Percentiles rank a stretch among this genome's conserved stretches.
Conservation (phyloP, 768 basidiomycete genomes). For the Kwoniella botswanensis region DNA sequence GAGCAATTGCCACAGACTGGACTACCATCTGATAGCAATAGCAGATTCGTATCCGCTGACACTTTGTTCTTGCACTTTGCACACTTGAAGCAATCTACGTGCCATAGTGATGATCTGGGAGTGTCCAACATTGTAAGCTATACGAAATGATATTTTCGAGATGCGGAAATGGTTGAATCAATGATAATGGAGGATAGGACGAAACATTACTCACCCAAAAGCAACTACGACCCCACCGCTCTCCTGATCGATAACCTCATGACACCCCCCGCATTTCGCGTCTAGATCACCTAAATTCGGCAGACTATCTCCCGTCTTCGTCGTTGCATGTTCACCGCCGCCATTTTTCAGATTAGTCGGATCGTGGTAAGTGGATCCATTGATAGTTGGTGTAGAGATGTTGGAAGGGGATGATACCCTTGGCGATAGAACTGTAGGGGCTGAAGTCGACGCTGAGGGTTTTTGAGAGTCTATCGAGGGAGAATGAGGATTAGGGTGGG, state of each 20-base stretch:
- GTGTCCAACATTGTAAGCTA: neutral
- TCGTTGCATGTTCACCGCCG: constrained; percentile 2
- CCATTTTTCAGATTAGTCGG: constrained; percentile 1
- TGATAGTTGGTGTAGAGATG: constrained; percentile 5
- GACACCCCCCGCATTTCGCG: constrained; percentile 55
- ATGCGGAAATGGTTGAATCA: neutral
- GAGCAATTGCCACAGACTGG: constrained; percentile 68
- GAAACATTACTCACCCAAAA: constrained; percentile 74
- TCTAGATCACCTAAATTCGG: constrained; percentile 49
- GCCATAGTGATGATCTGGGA: constrained; percentile 86
- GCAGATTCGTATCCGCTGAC: constrained; percentile 93
- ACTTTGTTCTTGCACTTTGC: constrained; percentile 93
- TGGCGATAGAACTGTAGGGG: constrained; percentile 19
- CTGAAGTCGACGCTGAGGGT: constrained; percentile 21
- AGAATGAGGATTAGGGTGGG: constrained; percentile 9
- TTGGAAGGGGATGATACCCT: constrained; percentile 19
- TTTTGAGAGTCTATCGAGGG: neutral
- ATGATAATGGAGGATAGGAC: too few species aligned
- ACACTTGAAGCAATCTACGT: constrained; percentile 76
- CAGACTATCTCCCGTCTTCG: constrained; percentile 23
- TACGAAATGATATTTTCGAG: neutral
- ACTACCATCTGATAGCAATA: constrained; percentile 94
- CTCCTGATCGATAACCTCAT: constrained; percentile 55
- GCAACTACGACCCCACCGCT: constrained; percentile 75
- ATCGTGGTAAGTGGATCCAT: neutral